Evolutionary conservation across 495 filamentous ascomycete genomes (phyloP).

Genomic region (Echria macrotheca): DNA sequence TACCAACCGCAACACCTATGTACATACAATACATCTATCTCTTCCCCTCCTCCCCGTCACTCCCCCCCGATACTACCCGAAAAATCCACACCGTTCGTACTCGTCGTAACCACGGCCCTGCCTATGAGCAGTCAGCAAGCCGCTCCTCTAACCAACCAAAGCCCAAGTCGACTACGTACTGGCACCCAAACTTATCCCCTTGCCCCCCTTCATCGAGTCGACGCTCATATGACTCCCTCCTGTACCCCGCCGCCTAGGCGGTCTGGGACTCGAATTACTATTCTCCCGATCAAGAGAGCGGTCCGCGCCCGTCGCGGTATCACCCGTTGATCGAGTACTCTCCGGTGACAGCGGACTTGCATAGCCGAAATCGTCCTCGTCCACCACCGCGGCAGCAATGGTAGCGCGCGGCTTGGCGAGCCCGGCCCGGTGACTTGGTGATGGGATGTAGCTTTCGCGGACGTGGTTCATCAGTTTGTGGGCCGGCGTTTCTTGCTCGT

Average conservation of each 20-base stretch:
- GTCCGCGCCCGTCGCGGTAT: neutral
- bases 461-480: constrained; percentile 1
- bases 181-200: constrained; percentile 33
- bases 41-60: too few species aligned
- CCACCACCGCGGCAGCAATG: neutral
- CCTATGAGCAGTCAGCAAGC: too few species aligned
- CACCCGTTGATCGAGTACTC: neutral
- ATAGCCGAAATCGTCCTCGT: neutral
- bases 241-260: constrained; percentile 13
- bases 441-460: constrained; percentile 7
- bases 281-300: neutral
- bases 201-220: constrained; percentile 24
- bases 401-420: neutral
- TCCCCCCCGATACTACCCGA: too few species aligned
- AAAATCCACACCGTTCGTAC: too few species aligned
- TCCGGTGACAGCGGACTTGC: constrained; percentile 5
- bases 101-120: too few species aligned
- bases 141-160: too few species aligned
- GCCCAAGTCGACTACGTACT: too few species aligned
- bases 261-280: neutral
- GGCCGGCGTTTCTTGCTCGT: neutral
- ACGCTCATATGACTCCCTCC: constrained; percentile 21
- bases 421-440: neutral
- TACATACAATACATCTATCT: too few species aligned
- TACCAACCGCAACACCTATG: too few species aligned